phyloP scores from a whole-genome alignment of 192 early-diverging fungal species.

The Coemansia sp. region DNA sequence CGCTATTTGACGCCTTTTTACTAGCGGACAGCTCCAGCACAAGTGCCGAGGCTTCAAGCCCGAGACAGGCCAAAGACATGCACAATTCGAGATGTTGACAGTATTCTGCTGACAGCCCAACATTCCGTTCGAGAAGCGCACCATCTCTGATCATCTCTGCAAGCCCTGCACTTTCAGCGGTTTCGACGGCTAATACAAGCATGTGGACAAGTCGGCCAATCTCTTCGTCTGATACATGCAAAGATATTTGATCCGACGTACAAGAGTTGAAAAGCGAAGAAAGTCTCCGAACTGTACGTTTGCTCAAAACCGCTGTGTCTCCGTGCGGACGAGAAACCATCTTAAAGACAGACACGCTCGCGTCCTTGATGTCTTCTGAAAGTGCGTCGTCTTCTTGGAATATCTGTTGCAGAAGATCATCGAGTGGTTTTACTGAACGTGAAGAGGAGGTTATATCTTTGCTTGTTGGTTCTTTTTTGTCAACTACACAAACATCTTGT shows the following conservation, averaged over 20 bases:
- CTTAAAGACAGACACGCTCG: constrained; percentile 8
- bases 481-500: neutral
- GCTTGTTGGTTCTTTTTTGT: neutral
- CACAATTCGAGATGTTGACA: constrained; percentile 23
- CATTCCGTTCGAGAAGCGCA: constrained; percentile 12
- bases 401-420: constrained; percentile 27
- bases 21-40: constrained; percentile 23
- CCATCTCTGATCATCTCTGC: constrained; percentile 41
- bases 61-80: constrained; percentile 23
- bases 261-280: constrained; percentile 22
- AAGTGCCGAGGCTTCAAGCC: constrained; percentile 37
- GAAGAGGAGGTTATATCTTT: neutral
- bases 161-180: constrained; percentile 22
- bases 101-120: constrained; percentile 20
- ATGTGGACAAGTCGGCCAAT: constrained; percentile 25
- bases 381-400: constrained; percentile 39
- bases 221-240: constrained; percentile 16
- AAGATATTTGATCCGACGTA: constrained; percentile 12
- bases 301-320: constrained; percentile 14
- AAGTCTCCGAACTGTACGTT: constrained; percentile 26
- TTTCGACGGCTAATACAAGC: constrained; percentile 29
- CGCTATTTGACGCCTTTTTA: constrained; percentile 27
- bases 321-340: constrained; percentile 8
- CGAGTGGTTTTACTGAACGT: constrained; percentile 19
- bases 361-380: neutral